A percentile compares a stretch with the other conserved stretches of the same genome.
phyloP scores from a whole-genome alignment of 345 rosid species.

The Rhizophora apiculata region DNA sequence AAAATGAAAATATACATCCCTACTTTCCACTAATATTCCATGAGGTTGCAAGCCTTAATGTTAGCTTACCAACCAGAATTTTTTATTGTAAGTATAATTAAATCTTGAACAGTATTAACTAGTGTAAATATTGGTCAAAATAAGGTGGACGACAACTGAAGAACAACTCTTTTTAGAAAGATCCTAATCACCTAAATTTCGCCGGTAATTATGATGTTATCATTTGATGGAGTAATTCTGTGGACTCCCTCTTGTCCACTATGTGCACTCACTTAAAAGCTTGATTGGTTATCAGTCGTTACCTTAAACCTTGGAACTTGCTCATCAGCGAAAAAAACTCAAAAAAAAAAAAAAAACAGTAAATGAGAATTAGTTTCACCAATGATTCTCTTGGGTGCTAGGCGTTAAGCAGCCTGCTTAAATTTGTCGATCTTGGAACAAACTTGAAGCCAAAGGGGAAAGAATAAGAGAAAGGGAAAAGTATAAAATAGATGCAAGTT shows the following conservation, averaged over 20 bases:
- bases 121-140: conserved; percentile 7
- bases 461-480: background rate
- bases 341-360: too few species aligned
- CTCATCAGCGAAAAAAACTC: too few species aligned
- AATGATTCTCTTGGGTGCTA: background rate
- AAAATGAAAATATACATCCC: too few species aligned
- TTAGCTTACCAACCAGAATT: conserved; percentile 17
- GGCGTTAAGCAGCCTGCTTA: background rate
- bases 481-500: conserved; percentile 1
- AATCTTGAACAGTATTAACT: conserved; percentile 3
- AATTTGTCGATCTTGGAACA: too few species aligned
- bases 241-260: too few species aligned
- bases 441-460: conserved; percentile 9
- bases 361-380: background rate
- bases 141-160: background rate
- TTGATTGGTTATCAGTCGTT: background rate
- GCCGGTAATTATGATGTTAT: background rate
- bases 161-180: background rate
- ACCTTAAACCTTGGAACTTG: too few species aligned
- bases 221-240: too few species aligned
- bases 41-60: conserved; percentile 17
- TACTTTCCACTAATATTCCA: background rate
- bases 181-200: conserved; percentile 3
- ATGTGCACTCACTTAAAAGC: background rate
- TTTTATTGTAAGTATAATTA: conserved; percentile 3